Evolutionary conservation across 306 rosid genomes (phyloP), one percentile per base, ranked within the genome.

Genomic region (Hippophae rhamnoides): DNA sequence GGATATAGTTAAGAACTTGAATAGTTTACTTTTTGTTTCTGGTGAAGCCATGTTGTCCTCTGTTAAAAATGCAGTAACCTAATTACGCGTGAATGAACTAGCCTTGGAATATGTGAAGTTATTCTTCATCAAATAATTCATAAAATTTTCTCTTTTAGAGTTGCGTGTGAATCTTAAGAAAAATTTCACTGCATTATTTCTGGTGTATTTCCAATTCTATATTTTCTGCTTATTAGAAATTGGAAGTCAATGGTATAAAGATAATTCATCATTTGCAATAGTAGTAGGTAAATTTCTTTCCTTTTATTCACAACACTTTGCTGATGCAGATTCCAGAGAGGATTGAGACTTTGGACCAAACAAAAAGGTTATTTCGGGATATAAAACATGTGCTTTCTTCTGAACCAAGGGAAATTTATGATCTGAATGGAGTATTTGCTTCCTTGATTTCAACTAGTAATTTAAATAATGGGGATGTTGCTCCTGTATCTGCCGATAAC

Each of bases 281-380:
- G 38, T 18, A 31, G 38, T 31, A 31, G 38, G 3, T 31, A 4
- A 31, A 31, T 31, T 31, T 31, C 4, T 31, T 18, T 18, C 23
- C 23, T 18, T 31, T 31, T 31, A 31, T 31, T 31, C 38, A 31
- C 38, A 31, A 31, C 38, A 2, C 38, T 31, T 31, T 63, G 58
- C 49, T 64, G 58, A 53, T 73, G 62, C 80, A 90, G 94, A 78
- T 82, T 58, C 65, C 53, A 61, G 89, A 85, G 77, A 69, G 63
- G 38, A 18, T 60, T 23, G 82, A 76, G 11, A 69, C 84, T 66
- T 60, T 85, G 68, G 80, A 75, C 27, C 79, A 81, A 60, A 73
- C 89, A 60, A 81, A 68, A 62, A 77, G 79, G 58, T 38, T 80
- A 47, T 72, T 90, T 54, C 54, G 49, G 26, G 82, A 68, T 64